Base-by-base conservation (phyloP, 1,284 basidiomycete species). In the Earliella scabrosa region DNA sequence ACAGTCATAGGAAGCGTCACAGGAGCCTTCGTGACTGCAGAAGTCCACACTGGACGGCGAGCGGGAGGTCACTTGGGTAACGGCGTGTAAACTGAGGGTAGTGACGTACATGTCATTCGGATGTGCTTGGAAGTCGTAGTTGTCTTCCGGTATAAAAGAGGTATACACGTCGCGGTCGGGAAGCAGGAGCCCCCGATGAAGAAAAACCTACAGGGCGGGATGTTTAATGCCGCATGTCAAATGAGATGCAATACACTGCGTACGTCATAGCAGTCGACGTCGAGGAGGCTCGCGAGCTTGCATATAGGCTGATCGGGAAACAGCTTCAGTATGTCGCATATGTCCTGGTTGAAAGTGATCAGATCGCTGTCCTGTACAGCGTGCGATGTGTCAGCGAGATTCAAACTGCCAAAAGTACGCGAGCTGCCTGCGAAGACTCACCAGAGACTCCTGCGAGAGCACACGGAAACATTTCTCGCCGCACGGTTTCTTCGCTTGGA, bases 11-110 rank as follows among this genome's bases (percentile, higher is more conserved):
- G 46, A 45, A 23, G 38, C 51, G 20, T 59, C 65, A 54, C 79
- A 81, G 3, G 74, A 71, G 0, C 79, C 80, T 29, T 34, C n/a
- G 56, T 81, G 80, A 26, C 58, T 44, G 52, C 80, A 82, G 34
- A 75, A 73, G 2, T 56, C 54, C 18, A 9, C 21, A n/a, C n/a
- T n/a, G n/a, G n/a, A n/a, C n/a, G n/a, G n/a, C n/a, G n/a, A n/a
- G n/a, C n/a, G n/a, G n/a, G n/a, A n/a, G n/a, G n/a, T n/a, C n/a
- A n/a, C 43, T 23, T 29, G 14, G 26, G 11, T 8, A 9, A 36
- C 10, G 23, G 11, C 13, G 35, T 38, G 18, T 38, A 2, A 16
- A 14, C 14, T 34, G 16, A n/a, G n/a, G n/a, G n/a, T n/a, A n/a
- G n/a, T n/a, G n/a, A n/a, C n/a, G n/a, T n/a, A n/a, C n/a, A n/a